Base-by-base conservation (phyloP, 768 basidiomycete genomes). In the Leucosporidium scottii region DNA sequence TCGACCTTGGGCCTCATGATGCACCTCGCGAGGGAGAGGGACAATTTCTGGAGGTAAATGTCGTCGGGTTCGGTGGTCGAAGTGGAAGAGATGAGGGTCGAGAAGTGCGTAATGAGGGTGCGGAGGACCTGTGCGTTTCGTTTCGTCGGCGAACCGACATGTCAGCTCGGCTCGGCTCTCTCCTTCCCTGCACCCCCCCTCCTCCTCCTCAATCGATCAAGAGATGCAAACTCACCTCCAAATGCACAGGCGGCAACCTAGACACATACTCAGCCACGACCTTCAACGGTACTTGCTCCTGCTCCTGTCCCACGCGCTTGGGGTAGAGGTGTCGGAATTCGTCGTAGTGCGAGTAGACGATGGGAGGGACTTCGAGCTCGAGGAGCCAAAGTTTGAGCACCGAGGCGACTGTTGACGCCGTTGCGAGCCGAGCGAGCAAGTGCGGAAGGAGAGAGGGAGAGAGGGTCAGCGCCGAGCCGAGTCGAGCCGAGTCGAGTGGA, bases 261-360 rank as follows among this genome's bases (percentile, higher is more conserved):
- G 39, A 36, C 50, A 58, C 8, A 48, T 55, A n/a, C 36, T 27
- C 50, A 4, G 59, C 65, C 23, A 69, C 34, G 1, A 64, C 36
- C 30, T 62, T 59, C 31, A 65, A 47, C 7, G 60, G 60, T 2
- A 65, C 61, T 50, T 62, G 50, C 21, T 48, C 54, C n/a, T 4
- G 50, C 53, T 48, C 55, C 1, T 27, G 44, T 0, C 57, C 50
- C 17, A 63, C 62, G 30, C 71, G 30, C 25, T 49, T 83, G 8
- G 91, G 91, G 75, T 96, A 97, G n/a, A 96, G 71, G 70, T 85
- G 87, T 63, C 90, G 84, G 68, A 93, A 82, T 36, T 96, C 93
- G 53, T 93, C 91, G 89, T 93, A 98, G 55, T 88, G 85, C 74
- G 93, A 91, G 82, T 87, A 94, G 57, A 89, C 80, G 28, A 85